Evolutionary conservation across 169 alveolate species (phyloP), one percentile per base, ranked within the genome.

Genomic region (Perkinsus marinus): DNA sequence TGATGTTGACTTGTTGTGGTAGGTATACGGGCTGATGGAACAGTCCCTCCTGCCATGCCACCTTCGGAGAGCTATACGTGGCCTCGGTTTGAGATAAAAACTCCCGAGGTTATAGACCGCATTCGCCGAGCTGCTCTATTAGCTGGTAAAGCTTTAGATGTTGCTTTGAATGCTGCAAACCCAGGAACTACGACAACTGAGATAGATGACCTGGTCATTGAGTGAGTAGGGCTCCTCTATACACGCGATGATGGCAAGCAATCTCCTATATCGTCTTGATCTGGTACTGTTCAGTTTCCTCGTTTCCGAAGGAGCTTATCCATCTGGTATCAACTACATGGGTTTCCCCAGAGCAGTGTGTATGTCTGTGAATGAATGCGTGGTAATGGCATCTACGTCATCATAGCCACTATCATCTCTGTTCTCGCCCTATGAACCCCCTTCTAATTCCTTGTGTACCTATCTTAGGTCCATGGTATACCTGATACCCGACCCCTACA

Each of bases 271-370:
- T n/a, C n/a, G n/a, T n/a, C n/a, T n/a, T n/a, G n/a, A n/a, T n/a
- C n/a, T 57, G 36, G 34, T 57, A 16, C 79, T 57, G 34, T 30
- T 57, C 79, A 57, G 79, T 57, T 95, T 92, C 92, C 96, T 96
- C 68, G 95, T 98, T 90, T 89, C 93, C 39, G 91, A 95, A 38
- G 98, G 96, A 90, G 98, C 98, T 3, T 98, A 97, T 94, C 99
- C 99, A n/a, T 96, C 98, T 39, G 98, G 99, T 16, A 95, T 98
- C 47, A 97, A 96, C 91, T 98, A 96, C 93, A 96, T 95, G 95
- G 97, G 97, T 39, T 98, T 97, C 93, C 99, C 99, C 2, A 97
- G 97, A 93, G 96, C 98, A 69, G 96, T 97, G 0, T 98, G 99
- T 92, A 96, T 98, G 0, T 96, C 98, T 16, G 98, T 97, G 37